These are phyloP conservation scores for Rhypophila decipiens DNA, from an alignment of 495 filamentous ascomycete genomes.

Conservation along the genomic window DNA sequence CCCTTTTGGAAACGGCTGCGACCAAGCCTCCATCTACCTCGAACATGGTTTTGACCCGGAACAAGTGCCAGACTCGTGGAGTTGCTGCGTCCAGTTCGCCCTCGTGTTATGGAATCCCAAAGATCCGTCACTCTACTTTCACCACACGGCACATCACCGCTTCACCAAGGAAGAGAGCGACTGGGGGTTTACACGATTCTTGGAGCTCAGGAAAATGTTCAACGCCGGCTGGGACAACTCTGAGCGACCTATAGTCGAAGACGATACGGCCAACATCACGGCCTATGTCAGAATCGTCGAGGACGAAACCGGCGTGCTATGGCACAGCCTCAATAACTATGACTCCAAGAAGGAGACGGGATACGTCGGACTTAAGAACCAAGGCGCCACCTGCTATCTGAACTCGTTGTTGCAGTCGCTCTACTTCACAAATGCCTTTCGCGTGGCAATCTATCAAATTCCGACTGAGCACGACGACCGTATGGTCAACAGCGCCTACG, in stretches of 20 bases:
- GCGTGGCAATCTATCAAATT: constrained; percentile 91
- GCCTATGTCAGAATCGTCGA: constrained; percentile 92
- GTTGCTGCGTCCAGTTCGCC: constrained; percentile 92
- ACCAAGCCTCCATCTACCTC: constrained; percentile 89
- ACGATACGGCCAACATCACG: constrained; percentile 78
- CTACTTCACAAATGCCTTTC: constrained; percentile 93
- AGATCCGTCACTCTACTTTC: constrained; percentile 69
- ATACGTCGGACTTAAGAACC: constrained; percentile 94
- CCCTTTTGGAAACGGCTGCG: constrained; percentile 86
- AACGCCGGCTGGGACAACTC: constrained; percentile 51
- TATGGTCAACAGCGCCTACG: constrained; percentile 82
- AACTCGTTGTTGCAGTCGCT: constrained; percentile 96
- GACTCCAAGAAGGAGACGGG: constrained; percentile 98
- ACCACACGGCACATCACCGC: constrained; percentile 71
- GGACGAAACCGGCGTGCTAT: constrained; percentile 96
- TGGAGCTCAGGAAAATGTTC: constrained; percentile 78
- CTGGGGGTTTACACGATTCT: constrained; percentile 95
- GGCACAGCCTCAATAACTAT: constrained; percentile 98
- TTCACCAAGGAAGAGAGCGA: constrained; percentile 96
- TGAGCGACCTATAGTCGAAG: constrained; percentile 79
- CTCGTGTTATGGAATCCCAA: constrained; percentile 91
- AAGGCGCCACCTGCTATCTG: constrained; percentile 96
- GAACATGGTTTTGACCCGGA: constrained; percentile 77
- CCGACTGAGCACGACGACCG: constrained; percentile 80
- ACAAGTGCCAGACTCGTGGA: constrained; percentile 75